Percentiles rank a stretch among this genome's conserved stretches.
phyloP scores from a whole-genome alignment of 208 protist species.

The Crithidia expoeki region DNA sequence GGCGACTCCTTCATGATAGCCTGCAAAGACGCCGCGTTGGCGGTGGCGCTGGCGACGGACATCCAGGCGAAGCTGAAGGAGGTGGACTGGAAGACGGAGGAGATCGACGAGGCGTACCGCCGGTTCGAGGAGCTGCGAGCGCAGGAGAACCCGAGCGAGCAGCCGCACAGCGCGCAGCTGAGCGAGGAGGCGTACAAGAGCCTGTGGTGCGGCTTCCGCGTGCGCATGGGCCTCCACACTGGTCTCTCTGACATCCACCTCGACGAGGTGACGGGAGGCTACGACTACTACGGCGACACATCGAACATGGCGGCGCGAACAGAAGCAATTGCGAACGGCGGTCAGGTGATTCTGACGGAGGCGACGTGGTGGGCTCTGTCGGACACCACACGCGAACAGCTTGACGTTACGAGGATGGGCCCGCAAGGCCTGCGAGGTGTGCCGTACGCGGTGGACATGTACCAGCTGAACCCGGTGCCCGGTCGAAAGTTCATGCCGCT shows the following conservation, averaged over 20 bases:
- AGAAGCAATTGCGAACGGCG: conserved; percentile 70
- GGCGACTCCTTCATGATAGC: conserved; percentile 89
- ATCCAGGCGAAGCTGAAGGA: conserved; percentile 59
- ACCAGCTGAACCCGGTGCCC: conserved; percentile 56
- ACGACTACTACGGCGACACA: conserved; percentile 86
- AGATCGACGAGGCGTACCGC: conserved; percentile 55
- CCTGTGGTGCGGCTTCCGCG: conserved; percentile 54
- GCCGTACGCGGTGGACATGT: conserved; percentile 61
- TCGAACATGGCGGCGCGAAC: conserved; percentile 88
- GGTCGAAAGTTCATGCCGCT: conserved; percentile 47
- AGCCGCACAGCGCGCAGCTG: conserved; percentile 39
- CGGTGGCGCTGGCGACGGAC: conserved; percentile 49
- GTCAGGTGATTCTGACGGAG: conserved; percentile 71
- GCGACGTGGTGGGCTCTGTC: conserved; percentile 45
- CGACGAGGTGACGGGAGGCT: conserved; percentile 66
- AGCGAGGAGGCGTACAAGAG: conserved; percentile 36
- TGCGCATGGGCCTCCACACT: conserved; percentile 67
- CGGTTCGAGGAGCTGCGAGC: conserved; percentile 43
- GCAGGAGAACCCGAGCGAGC: conserved; percentile 23
- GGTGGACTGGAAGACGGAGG: conserved; percentile 53
- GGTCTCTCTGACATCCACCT: conserved; percentile 65
- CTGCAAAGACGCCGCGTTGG: conserved; percentile 48
- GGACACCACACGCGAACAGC: conserved; percentile 29
- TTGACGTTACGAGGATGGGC: conserved; percentile 31
- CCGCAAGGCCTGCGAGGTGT: conserved; percentile 58